A percentile compares a stretch with the other conserved stretches of the same genome.
These are phyloP conservation scores for Nakazawaea wyomingensis DNA, from an alignment of 805 yeast genomes.

Conservation along the genomic window DNA sequence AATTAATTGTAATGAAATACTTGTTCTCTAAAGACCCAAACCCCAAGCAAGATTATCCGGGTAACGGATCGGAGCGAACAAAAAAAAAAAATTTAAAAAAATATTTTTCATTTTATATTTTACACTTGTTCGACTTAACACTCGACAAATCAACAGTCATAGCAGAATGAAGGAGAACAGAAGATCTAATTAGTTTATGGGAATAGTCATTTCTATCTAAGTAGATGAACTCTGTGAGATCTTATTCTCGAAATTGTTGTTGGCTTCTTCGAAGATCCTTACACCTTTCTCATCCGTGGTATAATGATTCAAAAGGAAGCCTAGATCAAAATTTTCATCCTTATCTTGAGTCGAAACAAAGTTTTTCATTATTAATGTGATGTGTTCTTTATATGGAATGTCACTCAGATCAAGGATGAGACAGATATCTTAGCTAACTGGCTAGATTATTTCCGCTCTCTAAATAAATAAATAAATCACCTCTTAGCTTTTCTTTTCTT, in stretches of 20 bases:
- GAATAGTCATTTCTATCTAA: constrained; percentile 2
- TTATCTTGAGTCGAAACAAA: constrained; percentile 8
- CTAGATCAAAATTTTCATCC: constrained; percentile 20
- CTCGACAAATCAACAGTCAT: too few relatives aligned
- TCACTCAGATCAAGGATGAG: constrained; percentile 7
- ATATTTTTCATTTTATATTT: too few relatives aligned
- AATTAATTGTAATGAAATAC: too few relatives aligned
- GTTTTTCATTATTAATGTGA: neutral
- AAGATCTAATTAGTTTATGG: neutral
- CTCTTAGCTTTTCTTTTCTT: too few relatives aligned
- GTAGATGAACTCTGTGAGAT: constrained; percentile 9
- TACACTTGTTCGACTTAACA: too few relatives aligned
- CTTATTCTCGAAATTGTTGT: too few relatives aligned
- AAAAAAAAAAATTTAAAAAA: constrained; percentile 1
- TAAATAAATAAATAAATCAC: too few relatives aligned
- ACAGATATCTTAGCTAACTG: neutral
- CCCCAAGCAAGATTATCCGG: neutral
- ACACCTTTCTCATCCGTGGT: constrained; percentile 26
- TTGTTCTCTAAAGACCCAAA: too few relatives aligned
- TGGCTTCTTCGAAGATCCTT: constrained; percentile 37
- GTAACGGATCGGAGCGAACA: neutral
- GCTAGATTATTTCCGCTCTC: too few relatives aligned
- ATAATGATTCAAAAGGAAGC: constrained; percentile 35
- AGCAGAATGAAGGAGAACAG: too few relatives aligned
- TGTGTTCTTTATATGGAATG: neutral